A percentile compares a stretch with the other conserved stretches of the same genome.
phyloP scores from a whole-genome alignment of 2,329 filamentous ascomycete species.

The Corinectria fuckeliana region DNA sequence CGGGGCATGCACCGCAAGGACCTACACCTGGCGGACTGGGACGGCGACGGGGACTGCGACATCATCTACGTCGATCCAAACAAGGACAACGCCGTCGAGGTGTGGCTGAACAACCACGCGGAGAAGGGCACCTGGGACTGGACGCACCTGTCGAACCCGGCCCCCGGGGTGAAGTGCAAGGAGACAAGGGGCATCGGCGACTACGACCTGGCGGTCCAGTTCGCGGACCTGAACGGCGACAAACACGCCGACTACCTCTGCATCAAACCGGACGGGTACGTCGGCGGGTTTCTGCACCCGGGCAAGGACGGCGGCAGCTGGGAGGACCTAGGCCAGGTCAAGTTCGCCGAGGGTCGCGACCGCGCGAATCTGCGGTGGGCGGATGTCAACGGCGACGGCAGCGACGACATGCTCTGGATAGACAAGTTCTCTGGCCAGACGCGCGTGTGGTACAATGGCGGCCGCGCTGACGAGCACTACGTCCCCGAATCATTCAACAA shows the following conservation, averaged over 20 bases:
- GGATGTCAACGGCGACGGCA: constrained; percentile 45
- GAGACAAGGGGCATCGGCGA: not conserved
- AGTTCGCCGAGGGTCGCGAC: constrained; percentile 35
- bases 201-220: not conserved
- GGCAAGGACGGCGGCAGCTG: constrained; percentile 28
- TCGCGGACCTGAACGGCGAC: not conserved
- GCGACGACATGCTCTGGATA: constrained; percentile 42
- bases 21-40: constrained; percentile 46
- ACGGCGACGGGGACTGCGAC: constrained; percentile 46
- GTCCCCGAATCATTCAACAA: no score
- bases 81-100: constrained; percentile 33
- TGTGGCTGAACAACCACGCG: constrained; percentile 36
- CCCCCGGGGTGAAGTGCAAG: not conserved
- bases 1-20: constrained; percentile 33
- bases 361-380: constrained; percentile 46
- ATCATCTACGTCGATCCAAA: constrained; percentile 41
- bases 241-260: constrained; percentile 41
- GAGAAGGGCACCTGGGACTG: not conserved
- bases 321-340: constrained; percentile 37
- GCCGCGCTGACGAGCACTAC: not conserved
- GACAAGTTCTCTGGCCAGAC: constrained; percentile 45
- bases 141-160: not conserved
- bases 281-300: not conserved
- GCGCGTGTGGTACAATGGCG: constrained; percentile 33
- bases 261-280: constrained; percentile 37